A percentile compares a stretch with the other conserved stretches of the same genome.
Conservation (phyloP, 371 early-diverging fungal genomes). For the Mucor irregularis region DNA sequence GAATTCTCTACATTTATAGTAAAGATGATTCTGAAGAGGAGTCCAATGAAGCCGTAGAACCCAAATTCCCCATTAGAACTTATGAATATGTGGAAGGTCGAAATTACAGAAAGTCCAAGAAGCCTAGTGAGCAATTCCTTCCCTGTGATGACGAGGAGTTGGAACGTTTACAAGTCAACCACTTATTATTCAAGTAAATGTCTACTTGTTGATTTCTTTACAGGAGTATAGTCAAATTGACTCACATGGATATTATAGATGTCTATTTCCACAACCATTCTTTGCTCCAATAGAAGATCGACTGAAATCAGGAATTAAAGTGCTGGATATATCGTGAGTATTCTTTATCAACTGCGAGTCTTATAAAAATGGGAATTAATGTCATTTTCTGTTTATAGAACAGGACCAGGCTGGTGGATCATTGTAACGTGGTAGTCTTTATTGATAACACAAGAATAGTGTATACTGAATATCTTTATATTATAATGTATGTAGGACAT, state of each 20-base stretch:
- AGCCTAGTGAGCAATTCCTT: constrained; percentile 25
- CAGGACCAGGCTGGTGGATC: constrained; percentile 44
- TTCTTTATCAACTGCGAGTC: not conserved
- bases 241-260: constrained; percentile 2
- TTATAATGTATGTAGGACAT: constrained; percentile 33
- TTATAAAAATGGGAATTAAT: not conserved
- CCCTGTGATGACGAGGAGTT: constrained; percentile 52
- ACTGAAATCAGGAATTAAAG: constrained; percentile 27
- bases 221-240: not conserved
- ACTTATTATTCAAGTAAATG: constrained; percentile 33
- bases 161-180: constrained; percentile 40
- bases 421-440: constrained; percentile 12
- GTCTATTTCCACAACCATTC: constrained; percentile 10
- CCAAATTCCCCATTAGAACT: constrained; percentile 34
- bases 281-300: constrained; percentile 26
- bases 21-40: not conserved
- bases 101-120: constrained; percentile 22
- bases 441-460: no score
- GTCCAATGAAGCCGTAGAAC: constrained; percentile 9
- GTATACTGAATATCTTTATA: no score
- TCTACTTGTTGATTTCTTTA: not conserved
- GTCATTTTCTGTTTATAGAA: no score
- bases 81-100: constrained; percentile 40
- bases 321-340: constrained; percentile 29
- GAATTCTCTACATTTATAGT: not conserved